Evolutionary conservation across 2,329 filamentous ascomycete genomes (phyloP).

Genomic region (Diatrype stigma): DNA sequence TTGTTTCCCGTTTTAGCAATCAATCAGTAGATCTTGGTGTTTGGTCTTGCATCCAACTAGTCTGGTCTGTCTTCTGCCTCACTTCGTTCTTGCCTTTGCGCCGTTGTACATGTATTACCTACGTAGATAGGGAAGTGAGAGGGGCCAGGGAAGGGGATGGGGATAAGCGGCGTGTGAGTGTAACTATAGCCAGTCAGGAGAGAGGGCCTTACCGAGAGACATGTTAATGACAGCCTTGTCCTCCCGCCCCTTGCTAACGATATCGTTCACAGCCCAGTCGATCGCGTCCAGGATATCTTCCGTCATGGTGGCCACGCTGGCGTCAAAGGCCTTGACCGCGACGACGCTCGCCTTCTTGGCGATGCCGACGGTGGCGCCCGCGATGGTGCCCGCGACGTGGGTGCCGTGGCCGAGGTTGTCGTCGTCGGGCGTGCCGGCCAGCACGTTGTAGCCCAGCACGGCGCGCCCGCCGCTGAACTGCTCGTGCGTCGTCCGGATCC

Average conservation of each 20-base stretch:
- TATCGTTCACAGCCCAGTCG: not conserved
- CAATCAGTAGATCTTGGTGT: not conserved
- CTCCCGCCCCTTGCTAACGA: not conserved
- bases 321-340: not conserved
- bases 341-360: not conserved
- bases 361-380: conserved; percentile 14
- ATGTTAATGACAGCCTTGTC: not conserved
- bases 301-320: not conserved
- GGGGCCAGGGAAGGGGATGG: too few species aligned
- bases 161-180: too few species aligned
- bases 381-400: conserved; percentile 43
- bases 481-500: conserved; percentile 41
- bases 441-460: conserved; percentile 25
- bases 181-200: not conserved
- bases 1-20: too few species aligned
- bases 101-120: too few species aligned
- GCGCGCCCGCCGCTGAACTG: conserved; percentile 40
- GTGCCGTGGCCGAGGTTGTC: conserved; percentile 43
- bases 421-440: conserved; percentile 19
- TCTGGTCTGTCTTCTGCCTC: too few species aligned
- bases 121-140: too few species aligned
- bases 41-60: too few species aligned
- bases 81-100: too few species aligned
- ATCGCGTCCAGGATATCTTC: not conserved
- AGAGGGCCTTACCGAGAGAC: not conserved